These are phyloP conservation scores for Cephalotrichum gorgonifer DNA, from an alignment of 2,329 filamentous ascomycete species.

Conservation along the genomic window DNA sequence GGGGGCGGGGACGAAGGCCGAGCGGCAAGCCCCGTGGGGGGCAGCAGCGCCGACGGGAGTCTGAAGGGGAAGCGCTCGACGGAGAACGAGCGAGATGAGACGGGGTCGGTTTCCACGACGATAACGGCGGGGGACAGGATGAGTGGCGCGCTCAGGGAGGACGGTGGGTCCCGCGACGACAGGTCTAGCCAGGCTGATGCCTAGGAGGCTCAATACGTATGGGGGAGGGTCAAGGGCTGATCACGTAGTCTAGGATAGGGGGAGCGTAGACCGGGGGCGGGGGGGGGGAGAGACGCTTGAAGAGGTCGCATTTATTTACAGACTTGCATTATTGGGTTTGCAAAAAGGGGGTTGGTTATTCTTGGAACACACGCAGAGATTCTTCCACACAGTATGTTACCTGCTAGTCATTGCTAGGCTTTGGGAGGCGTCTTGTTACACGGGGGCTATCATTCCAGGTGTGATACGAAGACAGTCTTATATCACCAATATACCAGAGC, in stretches of 20 bases:
- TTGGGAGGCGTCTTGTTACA: neutral
- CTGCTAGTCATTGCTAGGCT: neutral
- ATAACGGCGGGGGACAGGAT: neutral
- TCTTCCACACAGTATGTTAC: no score
- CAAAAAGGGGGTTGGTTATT: no score
- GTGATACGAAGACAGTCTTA: no score
- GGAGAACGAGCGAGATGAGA: slow-evolving; percentile 7
- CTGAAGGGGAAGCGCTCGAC: neutral
- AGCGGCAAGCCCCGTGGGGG: no score
- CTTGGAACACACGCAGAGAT: no score
- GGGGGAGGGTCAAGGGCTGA: neutral
- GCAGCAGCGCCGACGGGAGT: slow-evolving; percentile 2
- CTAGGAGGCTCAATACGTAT: neutral
- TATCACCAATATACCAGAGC: neutral
- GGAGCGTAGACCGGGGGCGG: no score
- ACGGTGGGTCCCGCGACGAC: neutral
- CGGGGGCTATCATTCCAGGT: no score
- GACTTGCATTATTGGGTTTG: no score
- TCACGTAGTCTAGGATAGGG: no score
- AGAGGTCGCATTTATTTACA: no score
- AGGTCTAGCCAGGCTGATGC: neutral
- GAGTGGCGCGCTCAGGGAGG: neutral
- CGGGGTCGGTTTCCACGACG: neutral
- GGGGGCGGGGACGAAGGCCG: slow-evolving; percentile 19
- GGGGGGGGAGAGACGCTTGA: no score